Base-by-base conservation (phyloP, 352 stramenopile species). In the Thalassiosira delicatula region DNA sequence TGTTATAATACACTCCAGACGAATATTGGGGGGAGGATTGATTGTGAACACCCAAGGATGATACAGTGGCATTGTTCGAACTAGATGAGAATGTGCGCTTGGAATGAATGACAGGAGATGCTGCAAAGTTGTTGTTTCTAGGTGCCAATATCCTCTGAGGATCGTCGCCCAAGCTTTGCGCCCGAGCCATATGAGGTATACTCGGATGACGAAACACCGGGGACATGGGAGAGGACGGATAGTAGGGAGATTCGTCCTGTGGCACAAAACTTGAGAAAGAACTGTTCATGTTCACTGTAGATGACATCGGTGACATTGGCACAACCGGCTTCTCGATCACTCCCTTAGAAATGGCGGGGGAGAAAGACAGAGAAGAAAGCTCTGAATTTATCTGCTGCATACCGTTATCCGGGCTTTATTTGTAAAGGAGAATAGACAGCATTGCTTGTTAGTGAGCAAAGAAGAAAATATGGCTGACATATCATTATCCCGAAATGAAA, bases 281-380 rank as follows among this genome's bases (percentile, higher is more conserved):
- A 3, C 65, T 65, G 59, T 81, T 53, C 23, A 59, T 17, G n/a
- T n/a, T n/a, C n/a, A n/a, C n/a, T 27, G 65, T 37, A 17, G 61
- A 60, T 65, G 60, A 53, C 21, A 46, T 30, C 60, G 67, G 42
- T 27, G 80, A 73, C 35, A 81, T 42, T 1, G 70, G 27, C 23
- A 79, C 17, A 46, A 77, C 33, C 0, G 54, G 35, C 32, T 73
- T 76, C 51, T 76, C 54, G 19, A 71, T 54, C 9, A 40, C 35
- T 29, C 65, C 70, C 56, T 33, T 59, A 53, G 56, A 61, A 35
- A 78, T 76, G 42, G 63, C 78, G 7, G 78, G 77, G 57, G 61
- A 72, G 17, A 85, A 60, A 30, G 67, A 70, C n/a, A 87, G 57
- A 21, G 60, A 46, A 51, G 73, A 70, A 57, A 86, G 51, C 25